These are phyloP conservation scores for Arabidopsis arenosa DNA, from an alignment of 345 rosid species.

Conservation along the genomic window DNA sequence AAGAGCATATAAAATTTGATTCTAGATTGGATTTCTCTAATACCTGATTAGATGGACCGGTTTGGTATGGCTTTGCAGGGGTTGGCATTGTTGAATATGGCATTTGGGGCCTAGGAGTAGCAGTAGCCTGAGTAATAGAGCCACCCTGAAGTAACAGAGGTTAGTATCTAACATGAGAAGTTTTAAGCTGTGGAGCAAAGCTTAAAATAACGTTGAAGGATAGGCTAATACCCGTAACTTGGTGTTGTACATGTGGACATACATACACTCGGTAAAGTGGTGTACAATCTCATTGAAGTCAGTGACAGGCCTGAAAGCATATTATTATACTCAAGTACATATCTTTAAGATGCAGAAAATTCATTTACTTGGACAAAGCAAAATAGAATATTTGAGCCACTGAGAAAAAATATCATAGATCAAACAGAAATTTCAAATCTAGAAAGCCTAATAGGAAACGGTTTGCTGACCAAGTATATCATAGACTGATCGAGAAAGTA, in stretches of 20 bases:
- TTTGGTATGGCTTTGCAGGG: slow-evolving; percentile 56
- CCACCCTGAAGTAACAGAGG: slow-evolving; percentile 50
- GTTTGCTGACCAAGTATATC: neutral
- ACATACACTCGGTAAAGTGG: slow-evolving; percentile 91
- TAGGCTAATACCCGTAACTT: slow-evolving; percentile 68
- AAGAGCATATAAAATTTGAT: neutral
- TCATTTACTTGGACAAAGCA: slow-evolving; percentile 14
- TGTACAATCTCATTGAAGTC: slow-evolving; percentile 85
- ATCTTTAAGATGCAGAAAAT: neutral
- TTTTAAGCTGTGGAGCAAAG: slow-evolving; percentile 18
- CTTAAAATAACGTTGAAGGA: neutral
- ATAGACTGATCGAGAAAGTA: neutral
- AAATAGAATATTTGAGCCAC: neutral
- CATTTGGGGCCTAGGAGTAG: slow-evolving; percentile 58
- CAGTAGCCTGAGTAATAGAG: slow-evolving; percentile 30
- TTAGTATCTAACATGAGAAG: slow-evolving; percentile 31
- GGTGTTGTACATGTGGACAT: slow-evolving; percentile 79
- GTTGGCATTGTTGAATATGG: slow-evolving; percentile 53
- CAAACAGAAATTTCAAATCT: neutral
- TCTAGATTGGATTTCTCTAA: slow-evolving; percentile 20
- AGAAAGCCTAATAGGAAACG: neutral
- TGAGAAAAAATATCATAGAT: neutral
- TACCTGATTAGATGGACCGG: slow-evolving; percentile 65
- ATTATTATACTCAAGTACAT: slow-evolving; percentile 8
- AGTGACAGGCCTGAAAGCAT: slow-evolving; percentile 72